Evolutionary conservation across 768 basidiomycete genomes (phyloP), one percentile per base, ranked within the genome.

Genomic region (Kwoniella sp.): DNA sequence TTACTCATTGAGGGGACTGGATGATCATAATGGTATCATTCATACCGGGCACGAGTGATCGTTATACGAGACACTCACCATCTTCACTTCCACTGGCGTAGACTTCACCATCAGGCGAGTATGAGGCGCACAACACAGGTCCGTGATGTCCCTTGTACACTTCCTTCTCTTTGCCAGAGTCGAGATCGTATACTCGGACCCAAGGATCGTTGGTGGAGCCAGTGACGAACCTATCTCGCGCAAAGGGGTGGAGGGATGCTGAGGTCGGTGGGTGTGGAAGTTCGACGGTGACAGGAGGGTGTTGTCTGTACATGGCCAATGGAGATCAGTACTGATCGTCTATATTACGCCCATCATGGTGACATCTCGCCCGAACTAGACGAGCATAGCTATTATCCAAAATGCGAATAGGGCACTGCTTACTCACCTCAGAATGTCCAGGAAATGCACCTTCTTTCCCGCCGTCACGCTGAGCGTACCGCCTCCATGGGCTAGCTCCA

Each of bases 131-230:
- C 72, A 95, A 92, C 19, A 98, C 94, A 21, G 95, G 94, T 24
- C 95, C 96, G 77, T 98, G 96, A 75, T 98, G 96, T 3, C 95
- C 95, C 80, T 96, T 95, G 62, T 93, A 84, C 29, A 96, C 85
- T 61, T 97, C 95, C 67, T 86, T 82, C 82, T 99, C 94, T 79
- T 89, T 88, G 1, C 95, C 96, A 30, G 89, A 86, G 40, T 79
- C 72, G 75, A 94, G 87, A 17, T 89, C 89, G 77, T 98, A 92
- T 29, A 97, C 87, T 36, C 95, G 85, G 49, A 99, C 93, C 96
- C 96, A 98, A 72, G 97, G 93, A 79, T 99, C 96, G 15, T 85
- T 86, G 55, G 85, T 84, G 69, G 88, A 91, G 44, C 96, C 96
- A 0, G 92, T 92, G 60, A 98, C 89, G 80, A 97, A 98, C 54